These are phyloP conservation scores for Cryptococcus sp. DNA, from an alignment of 1,284 basidiomycete genomes.

Conservation along the genomic window DNA sequence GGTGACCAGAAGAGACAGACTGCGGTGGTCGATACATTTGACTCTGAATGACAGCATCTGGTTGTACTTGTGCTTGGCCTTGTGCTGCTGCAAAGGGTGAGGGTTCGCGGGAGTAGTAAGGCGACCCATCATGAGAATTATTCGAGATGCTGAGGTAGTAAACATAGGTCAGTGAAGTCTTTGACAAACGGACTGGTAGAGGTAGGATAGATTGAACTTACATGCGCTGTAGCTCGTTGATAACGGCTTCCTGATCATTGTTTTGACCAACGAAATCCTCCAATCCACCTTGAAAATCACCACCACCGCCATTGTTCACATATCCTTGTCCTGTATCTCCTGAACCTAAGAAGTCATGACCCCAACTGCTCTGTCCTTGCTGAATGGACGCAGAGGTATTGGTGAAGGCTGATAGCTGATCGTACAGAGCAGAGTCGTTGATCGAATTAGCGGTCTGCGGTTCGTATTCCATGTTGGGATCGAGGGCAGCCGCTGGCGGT, in stretches of 20 bases:
- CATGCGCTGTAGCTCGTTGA: conserved; percentile 44
- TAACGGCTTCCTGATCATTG: conserved; percentile 25
- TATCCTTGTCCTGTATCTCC: conserved; percentile 1
- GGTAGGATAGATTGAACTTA: conserved; percentile 22
- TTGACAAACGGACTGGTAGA: too few relatives aligned
- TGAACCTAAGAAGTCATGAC: conserved; percentile 19
- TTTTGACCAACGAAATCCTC: neutral
- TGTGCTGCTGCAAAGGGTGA: neutral
- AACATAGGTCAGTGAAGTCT: too few relatives aligned
- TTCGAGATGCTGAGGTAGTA: neutral
- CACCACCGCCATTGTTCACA: neutral
- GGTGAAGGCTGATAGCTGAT: conserved; percentile 17
- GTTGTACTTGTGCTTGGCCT: too few relatives aligned
- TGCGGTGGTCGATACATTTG: conserved; percentile 1
- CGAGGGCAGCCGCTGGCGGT: conserved; percentile 9
- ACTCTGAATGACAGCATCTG: too few relatives aligned
- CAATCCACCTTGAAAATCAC: neutral
- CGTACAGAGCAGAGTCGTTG: conserved; percentile 10
- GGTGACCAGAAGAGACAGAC: conserved; percentile 15
- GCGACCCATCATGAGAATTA: neutral
- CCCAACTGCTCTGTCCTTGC: conserved; percentile 8
- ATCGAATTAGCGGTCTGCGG: conserved; percentile 14
- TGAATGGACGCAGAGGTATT: conserved; percentile 8
- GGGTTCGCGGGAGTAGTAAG: neutral
- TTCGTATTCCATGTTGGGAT: conserved; percentile 3